phyloP scores from a whole-genome alignment of 2,329 filamentous ascomycete genomes.

The Curvularia eragrostidis region DNA sequence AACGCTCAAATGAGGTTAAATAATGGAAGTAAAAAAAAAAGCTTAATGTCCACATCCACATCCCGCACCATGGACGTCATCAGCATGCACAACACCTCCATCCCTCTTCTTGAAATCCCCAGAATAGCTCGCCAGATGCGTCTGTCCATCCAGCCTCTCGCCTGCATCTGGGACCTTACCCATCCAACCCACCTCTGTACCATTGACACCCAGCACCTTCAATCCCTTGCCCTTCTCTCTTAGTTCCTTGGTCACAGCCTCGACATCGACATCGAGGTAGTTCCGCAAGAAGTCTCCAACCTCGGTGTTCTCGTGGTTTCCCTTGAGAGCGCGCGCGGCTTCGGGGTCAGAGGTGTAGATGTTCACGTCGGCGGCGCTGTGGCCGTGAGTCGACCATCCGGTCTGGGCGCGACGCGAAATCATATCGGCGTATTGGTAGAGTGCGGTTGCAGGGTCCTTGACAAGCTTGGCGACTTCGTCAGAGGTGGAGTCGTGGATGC shows the following conservation, averaged over 20 bases:
- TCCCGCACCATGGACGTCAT: slow-evolving; percentile 30
- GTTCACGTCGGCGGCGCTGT: slow-evolving; percentile 90
- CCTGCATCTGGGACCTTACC: slow-evolving; percentile 51
- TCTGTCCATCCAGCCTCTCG: slow-evolving; percentile 55
- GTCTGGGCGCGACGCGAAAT: slow-evolving; percentile 86
- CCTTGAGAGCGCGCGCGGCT: slow-evolving; percentile 68
- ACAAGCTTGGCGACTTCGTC: slow-evolving; percentile 74
- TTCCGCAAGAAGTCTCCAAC: slow-evolving; percentile 80
- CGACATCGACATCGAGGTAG: slow-evolving; percentile 82
- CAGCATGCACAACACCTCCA: slow-evolving; percentile 34
- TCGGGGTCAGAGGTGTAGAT: slow-evolving; percentile 82
- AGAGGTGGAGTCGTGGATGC: slow-evolving; percentile 74
- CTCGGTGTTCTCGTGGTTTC: slow-evolving; percentile 95
- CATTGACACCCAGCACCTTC: slow-evolving; percentile 37
- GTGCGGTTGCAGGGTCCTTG: slow-evolving; percentile 61
- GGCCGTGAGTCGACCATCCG: slow-evolving; percentile 93
- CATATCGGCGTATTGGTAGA: slow-evolving; percentile 78
- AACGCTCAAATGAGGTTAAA: neutral
- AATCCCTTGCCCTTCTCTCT: slow-evolving; percentile 59
- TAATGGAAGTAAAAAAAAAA: neutral
- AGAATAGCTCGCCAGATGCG: slow-evolving; percentile 51
- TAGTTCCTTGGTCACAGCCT: slow-evolving; percentile 78
- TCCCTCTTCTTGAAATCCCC: slow-evolving; percentile 48
- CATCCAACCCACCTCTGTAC: slow-evolving; percentile 51
- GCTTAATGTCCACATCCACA: slow-evolving; percentile 42